Evolutionary conservation across 352 stramenopile species (phyloP).

Genomic region (Discostella stelligera): DNA sequence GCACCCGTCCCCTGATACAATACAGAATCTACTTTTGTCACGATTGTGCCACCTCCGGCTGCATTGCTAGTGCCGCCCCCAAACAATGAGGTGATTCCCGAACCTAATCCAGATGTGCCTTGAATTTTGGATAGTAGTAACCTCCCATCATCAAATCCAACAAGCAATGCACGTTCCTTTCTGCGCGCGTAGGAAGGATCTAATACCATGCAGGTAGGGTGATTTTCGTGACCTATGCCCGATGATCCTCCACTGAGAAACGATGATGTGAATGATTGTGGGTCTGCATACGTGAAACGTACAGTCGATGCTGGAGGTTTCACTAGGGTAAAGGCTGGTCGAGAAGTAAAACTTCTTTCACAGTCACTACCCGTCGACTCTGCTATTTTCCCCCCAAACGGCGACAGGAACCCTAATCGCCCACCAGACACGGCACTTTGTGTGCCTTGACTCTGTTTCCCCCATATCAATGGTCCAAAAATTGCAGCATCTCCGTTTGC

Average conservation of each 20-base stretch:
- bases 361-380: background rate
- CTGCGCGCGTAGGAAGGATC: slow-evolving; percentile 65
- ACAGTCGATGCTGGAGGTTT: slow-evolving; percentile 40
- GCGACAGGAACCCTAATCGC: slow-evolving; percentile 14
- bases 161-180: slow-evolving; percentile 61
- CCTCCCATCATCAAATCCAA: slow-evolving; percentile 71
- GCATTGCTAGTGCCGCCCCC: slow-evolving; percentile 23
- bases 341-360: slow-evolving; percentile 8
- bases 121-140: slow-evolving; percentile 67
- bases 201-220: slow-evolving; percentile 56
- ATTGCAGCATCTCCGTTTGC: slow-evolving; percentile 55
- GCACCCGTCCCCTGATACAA: slow-evolving; percentile 43
- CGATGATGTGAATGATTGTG: slow-evolving; percentile 40
- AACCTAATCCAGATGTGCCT: slow-evolving; percentile 20
- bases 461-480: slow-evolving; percentile 64
- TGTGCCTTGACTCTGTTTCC: slow-evolving; percentile 16
- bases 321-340: slow-evolving; percentile 27
- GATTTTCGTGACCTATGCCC: background rate
- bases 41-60: slow-evolving; percentile 17
- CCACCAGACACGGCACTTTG: background rate
- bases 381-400: slow-evolving; percentile 11
- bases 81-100: slow-evolving; percentile 44
- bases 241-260: slow-evolving; percentile 8
- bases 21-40: slow-evolving; percentile 40
- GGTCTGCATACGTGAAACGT: slow-evolving; percentile 51